Evolutionary conservation across 2,329 filamentous ascomycete species (phyloP).

Genomic region (Coleophoma cylindrospora): DNA sequence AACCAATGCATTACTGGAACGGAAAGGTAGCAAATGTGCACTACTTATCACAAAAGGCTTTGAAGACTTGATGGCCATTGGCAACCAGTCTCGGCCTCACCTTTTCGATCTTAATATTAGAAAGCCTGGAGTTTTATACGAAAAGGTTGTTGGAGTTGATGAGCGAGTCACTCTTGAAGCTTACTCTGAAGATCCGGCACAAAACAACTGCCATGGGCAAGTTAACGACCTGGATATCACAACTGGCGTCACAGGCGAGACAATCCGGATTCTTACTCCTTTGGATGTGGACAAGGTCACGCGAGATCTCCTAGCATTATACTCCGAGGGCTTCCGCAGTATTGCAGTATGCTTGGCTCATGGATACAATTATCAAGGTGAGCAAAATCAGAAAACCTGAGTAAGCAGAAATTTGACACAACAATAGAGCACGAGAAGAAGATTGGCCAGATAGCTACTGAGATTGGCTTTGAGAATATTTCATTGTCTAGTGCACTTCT

Average conservation of each 20-base stretch:
- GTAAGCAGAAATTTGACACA: no score
- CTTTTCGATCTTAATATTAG: constrained; percentile 47
- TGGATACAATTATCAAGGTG: constrained; percentile 54
- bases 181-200: constrained; percentile 69
- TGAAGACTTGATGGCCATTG: constrained; percentile 64
- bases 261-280: constrained; percentile 12
- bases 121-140: constrained; percentile 40
- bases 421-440: constrained; percentile 50
- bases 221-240: constrained; percentile 28
- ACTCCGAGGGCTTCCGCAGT: constrained; percentile 53
- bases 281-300: constrained; percentile 1
- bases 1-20: constrained; percentile 66
- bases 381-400: constrained; percentile 15
- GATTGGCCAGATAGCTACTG: constrained; percentile 55
- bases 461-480: constrained; percentile 63
- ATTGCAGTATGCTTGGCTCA: constrained; percentile 66
- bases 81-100: constrained; percentile 65
- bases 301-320: constrained; percentile 48
- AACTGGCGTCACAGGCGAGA: constrained; percentile 13
- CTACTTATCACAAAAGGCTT: constrained; percentile 68
- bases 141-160: constrained; percentile 62
- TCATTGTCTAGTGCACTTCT: constrained; percentile 60
- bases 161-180: constrained; percentile 68
- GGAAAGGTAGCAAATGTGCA: constrained; percentile 67
- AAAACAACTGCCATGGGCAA: constrained; percentile 58